phyloP scores from a whole-genome alignment of 306 rosid species.

The Cicer arietinum region DNA sequence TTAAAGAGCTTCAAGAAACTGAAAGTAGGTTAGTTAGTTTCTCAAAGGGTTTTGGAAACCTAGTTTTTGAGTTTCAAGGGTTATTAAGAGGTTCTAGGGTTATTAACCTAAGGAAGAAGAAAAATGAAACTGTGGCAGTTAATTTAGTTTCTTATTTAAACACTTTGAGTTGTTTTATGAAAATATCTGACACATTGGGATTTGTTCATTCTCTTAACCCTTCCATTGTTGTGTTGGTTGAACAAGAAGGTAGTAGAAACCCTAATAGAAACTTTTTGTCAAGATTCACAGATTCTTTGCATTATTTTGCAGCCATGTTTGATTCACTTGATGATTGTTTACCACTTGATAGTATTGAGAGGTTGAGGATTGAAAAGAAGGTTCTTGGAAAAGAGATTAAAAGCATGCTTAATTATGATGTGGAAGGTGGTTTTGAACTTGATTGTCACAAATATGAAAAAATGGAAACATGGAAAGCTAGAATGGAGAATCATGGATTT shows the following conservation, averaged over 20 bases:
- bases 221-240: constrained; percentile 62
- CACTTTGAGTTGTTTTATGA: constrained; percentile 48
- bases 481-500: constrained; percentile 74
- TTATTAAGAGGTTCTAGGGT: constrained; percentile 57
- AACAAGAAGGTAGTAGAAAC: constrained; percentile 65
- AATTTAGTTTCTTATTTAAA: constrained; percentile 67
- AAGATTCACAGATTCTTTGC: constrained; percentile 70
- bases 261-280: constrained; percentile 57
- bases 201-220: constrained; percentile 64
- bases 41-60: constrained; percentile 61
- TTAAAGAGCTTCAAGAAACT: constrained; percentile 67
- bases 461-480: constrained; percentile 71
- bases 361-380: constrained; percentile 78
- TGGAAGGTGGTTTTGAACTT: constrained; percentile 40
- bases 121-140: constrained; percentile 72
- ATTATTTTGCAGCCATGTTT: constrained; percentile 80
- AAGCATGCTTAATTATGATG: constrained; percentile 58
- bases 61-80: constrained; percentile 76
- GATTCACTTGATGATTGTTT: constrained; percentile 81
- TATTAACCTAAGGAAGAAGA: constrained; percentile 58
- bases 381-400: constrained; percentile 76
- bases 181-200: constrained; percentile 69
- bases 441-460: constrained; percentile 59
- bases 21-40: constrained; percentile 68
- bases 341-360: constrained; percentile 65